These are phyloP conservation scores for Adansonia madagascariensis DNA, from an alignment of 441 rosid genomes.

Conservation along the genomic window DNA sequence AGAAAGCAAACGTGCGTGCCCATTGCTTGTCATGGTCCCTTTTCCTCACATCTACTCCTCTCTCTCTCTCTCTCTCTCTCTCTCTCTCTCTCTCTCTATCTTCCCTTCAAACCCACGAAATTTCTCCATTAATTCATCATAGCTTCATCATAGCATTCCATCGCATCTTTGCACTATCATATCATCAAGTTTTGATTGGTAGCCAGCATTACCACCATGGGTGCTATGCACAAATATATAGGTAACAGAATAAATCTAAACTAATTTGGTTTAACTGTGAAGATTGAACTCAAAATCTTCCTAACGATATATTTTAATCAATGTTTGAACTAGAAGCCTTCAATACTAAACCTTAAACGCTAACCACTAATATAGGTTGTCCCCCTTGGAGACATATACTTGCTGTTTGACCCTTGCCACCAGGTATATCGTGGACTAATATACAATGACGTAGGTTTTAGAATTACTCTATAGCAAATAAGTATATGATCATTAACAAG, in stretches of 20 bases:
- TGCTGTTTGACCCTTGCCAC: background rate
- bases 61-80: background rate
- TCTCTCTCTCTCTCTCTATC: constrained; percentile 20
- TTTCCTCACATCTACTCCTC: constrained; percentile 12
- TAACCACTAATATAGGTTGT: background rate
- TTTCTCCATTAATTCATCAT: constrained; percentile 20
- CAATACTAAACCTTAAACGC: no score
- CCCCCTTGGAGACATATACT: background rate
- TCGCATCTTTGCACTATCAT: constrained; percentile 31
- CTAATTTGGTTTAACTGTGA: background rate
- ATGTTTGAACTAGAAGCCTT: no score
- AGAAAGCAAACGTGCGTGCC: constrained; percentile 39
- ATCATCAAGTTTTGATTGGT: constrained; percentile 26
- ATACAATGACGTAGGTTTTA: background rate
- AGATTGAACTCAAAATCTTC: no score
- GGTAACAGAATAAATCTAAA: background rate
- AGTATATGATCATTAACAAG: background rate
- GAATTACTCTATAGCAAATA: background rate
- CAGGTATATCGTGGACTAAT: background rate
- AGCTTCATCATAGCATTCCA: constrained; percentile 11
- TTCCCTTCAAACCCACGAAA: constrained; percentile 47
- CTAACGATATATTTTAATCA: no score
- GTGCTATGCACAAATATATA: background rate
- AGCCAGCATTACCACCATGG: background rate
- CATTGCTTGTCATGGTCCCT: constrained; percentile 24